Conservation (phyloP, 495 filamentous ascomycete genomes). For the Apodospora peruviana region DNA sequence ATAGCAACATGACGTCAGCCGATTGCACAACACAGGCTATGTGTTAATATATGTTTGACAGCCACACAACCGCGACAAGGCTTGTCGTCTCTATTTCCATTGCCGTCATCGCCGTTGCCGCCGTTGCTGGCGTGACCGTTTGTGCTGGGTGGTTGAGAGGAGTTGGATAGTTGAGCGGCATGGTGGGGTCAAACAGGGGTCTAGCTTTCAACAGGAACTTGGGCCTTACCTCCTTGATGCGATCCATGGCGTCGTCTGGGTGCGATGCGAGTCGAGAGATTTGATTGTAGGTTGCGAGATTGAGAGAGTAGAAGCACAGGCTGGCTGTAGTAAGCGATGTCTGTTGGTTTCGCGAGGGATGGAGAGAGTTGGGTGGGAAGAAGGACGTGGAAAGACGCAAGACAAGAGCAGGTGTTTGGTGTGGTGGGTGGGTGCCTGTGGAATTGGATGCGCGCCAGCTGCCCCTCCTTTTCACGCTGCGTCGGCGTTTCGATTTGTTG, state of each 20-base stretch:
- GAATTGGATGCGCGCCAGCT: slow-evolving; percentile 8
- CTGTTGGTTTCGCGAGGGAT: too few relatives aligned
- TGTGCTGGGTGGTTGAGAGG: slow-evolving; percentile 4
- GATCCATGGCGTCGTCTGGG: slow-evolving; percentile 50
- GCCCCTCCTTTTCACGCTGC: slow-evolving; percentile 23
- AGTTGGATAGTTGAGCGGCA: too few relatives aligned
- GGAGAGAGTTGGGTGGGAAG: slow-evolving; percentile 12
- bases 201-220: slow-evolving; percentile 22
- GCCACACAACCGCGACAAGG: too few relatives aligned
- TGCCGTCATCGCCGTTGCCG: neutral
- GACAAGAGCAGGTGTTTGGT: slow-evolving; percentile 13
- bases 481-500: slow-evolving; percentile 24
- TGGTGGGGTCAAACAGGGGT: slow-evolving; percentile 40
- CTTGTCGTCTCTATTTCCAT: neutral
- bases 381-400: slow-evolving; percentile 8
- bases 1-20: slow-evolving; percentile 14
- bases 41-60: too few relatives aligned
- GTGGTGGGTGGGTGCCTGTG: slow-evolving; percentile 17
- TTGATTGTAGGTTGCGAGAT: slow-evolving; percentile 5
- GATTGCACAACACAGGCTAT: too few relatives aligned
- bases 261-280: slow-evolving; percentile 3
- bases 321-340: too few relatives aligned
- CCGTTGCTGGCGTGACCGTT: neutral
- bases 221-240: slow-evolving; percentile 73
- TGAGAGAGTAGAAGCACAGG: slow-evolving; percentile 3